Evolutionary conservation across 371 early-diverging fungal genomes (phyloP).

Genomic region (Mucor mucedo): DNA sequence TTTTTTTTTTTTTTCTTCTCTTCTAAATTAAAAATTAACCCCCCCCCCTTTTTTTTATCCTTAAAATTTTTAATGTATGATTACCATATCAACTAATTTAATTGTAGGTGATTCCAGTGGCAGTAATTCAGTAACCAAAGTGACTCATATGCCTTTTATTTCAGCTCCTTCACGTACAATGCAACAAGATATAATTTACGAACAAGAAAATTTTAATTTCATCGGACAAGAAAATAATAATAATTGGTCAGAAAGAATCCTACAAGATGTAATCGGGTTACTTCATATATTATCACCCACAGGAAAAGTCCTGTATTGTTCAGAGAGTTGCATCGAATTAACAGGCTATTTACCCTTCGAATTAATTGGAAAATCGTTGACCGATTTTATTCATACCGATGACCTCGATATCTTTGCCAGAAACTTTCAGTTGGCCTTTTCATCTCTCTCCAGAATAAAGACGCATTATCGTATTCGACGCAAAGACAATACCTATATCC

Average conservation of each 20-base stretch:
- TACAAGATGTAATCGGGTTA: constrained; percentile 60
- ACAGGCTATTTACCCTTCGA: constrained; percentile 57
- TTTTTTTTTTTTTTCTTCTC: background rate
- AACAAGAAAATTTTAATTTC: constrained; percentile 16
- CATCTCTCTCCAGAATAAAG: constrained; percentile 29
- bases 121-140: constrained; percentile 6
- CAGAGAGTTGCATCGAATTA: constrained; percentile 54
- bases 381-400: constrained; percentile 58
- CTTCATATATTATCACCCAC: constrained; percentile 56
- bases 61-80: constrained; percentile 1
- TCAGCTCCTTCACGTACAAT: background rate
- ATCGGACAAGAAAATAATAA: constrained; percentile 12
- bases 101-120: constrained; percentile 3
- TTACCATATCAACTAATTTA: constrained; percentile 10
- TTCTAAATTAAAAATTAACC: background rate
- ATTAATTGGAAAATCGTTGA: constrained; percentile 48
- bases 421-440: constrained; percentile 40
- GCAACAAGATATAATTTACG: constrained; percentile 3
- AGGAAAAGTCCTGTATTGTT: constrained; percentile 54
- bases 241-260: constrained; percentile 50
- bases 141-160: constrained; percentile 1
- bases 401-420: constrained; percentile 52
- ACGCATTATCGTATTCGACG: constrained; percentile 46
- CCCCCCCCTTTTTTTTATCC: background rate
- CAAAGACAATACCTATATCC: constrained; percentile 46